Conservation (phyloP, 805 yeast species). For the Candida dajiaensis region DNA sequence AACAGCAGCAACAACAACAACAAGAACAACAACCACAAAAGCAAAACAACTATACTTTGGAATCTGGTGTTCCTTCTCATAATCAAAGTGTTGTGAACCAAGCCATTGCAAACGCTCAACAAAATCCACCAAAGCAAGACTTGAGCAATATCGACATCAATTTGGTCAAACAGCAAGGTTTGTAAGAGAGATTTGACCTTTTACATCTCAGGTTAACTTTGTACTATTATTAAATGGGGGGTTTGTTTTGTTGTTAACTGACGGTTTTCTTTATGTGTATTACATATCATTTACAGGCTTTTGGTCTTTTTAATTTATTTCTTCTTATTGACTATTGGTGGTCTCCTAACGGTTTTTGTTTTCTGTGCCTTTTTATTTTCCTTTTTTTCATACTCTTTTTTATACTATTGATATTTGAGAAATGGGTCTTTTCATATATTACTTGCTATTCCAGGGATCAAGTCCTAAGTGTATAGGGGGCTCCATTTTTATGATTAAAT, state of each 20-base stretch:
- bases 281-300: not conserved
- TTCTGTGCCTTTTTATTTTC: not conserved
- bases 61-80: slow-evolving; percentile 7
- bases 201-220: not conserved
- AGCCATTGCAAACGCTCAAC: slow-evolving; percentile 23
- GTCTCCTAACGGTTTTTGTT: not conserved
- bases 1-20: slow-evolving; percentile 4
- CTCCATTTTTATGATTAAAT: too few species aligned
- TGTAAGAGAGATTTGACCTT: not conserved
- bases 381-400: not conserved
- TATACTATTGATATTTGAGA: not conserved
- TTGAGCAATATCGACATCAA: slow-evolving; percentile 23
- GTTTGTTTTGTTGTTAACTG: not conserved
- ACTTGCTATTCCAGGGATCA: not conserved
- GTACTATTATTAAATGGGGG: not conserved
- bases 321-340: not conserved
- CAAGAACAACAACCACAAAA: slow-evolving; percentile 6
- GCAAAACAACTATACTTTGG: slow-evolving; percentile 1
- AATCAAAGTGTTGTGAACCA: slow-evolving; percentile 18
- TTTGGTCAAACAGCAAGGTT: slow-evolving; percentile 22
- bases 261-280: not conserved
- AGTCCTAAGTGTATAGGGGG: too few species aligned
- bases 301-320: not conserved
- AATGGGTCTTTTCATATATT: not conserved
- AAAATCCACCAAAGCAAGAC: slow-evolving; percentile 16